Evolutionary conservation across 2,329 filamentous ascomycete genomes (phyloP), one percentile per base, ranked within the genome.

Genomic region (Colletotrichum neosansevieriae): DNA sequence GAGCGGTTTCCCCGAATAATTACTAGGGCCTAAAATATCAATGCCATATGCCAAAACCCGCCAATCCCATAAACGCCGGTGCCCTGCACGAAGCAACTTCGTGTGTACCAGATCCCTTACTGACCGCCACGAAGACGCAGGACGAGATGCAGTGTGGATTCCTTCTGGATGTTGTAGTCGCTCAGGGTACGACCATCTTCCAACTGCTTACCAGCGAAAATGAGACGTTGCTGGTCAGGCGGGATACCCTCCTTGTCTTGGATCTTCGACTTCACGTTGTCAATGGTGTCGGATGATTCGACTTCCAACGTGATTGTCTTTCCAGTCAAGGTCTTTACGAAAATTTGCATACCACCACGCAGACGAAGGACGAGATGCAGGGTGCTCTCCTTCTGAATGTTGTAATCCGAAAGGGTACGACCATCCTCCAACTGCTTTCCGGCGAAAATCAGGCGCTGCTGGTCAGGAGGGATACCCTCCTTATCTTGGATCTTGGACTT

Each of bases 341-440:
- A 93, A 77, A 94, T 88, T 74, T 89, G 87, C 91, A 92, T 93
- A 81, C 42, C 92, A 86, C 92, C 92, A 82, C 92, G 91, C 6
- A 95, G 89, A 77, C 92, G 91, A 24, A 95, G 89, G 53, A 95
- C 92, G 63, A 95, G 79, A 79, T 95, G 92, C 1, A 95, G 86
- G 0, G 93, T 95, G 1, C 90, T 92, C 77, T 95, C 93, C 84
- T 95, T 95, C 81, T 98, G 95, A 53, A 98, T 98, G 85, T 98
- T 98, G 89, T 98, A 98, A 79, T 98, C 95, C 58, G 89, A 92
- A 0, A 98, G 85, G 0, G 94, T 98, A 21, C 94, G 92, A 56
- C 94, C 94, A 74, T 98, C 94, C 79, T 97, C 94, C 1, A 97
- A 83, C 81, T 97, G 94, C 88, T 97, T 97, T 68, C 94, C 94